These are phyloP conservation scores for Macrophomina phaseolina DNA, from an alignment of 2,329 filamentous ascomycete genomes.

Conservation along the genomic window DNA sequence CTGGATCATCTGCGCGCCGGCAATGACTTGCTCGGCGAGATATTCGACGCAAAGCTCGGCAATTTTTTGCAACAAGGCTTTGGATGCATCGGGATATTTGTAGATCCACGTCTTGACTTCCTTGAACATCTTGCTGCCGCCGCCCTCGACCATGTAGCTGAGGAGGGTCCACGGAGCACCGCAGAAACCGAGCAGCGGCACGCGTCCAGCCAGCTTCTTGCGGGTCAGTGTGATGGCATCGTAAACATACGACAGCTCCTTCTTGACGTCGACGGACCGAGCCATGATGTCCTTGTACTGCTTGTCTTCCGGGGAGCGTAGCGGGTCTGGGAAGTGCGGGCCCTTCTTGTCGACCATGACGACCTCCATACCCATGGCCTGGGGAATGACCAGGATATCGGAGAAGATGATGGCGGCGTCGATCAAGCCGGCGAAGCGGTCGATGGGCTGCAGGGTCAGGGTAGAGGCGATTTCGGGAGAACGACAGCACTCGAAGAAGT, in stretches of 20 bases:
- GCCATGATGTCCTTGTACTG: conserved; percentile 82
- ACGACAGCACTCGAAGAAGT: conserved; percentile 98
- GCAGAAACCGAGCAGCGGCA: conserved; percentile 95
- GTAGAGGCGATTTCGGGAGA: conserved; percentile 91
- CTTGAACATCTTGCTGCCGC: conserved; percentile 92
- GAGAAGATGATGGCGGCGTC: conserved; percentile 99
- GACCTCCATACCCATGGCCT: conserved; percentile 98
- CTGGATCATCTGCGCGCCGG: conserved; percentile 92
- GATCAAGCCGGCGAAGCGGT: conserved; percentile 86
- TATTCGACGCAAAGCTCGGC: conserved; percentile 94
- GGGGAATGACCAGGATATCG: conserved; percentile 95
- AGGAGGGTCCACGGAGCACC: conserved; percentile 96
- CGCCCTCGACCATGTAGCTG: conserved; percentile 99
- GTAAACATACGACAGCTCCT: conserved; percentile 92
- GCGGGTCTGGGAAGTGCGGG: conserved; percentile 87
- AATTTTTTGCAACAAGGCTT: conserved; percentile 86
- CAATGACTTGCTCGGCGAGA: conserved; percentile 86
- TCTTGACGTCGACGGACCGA: conserved; percentile 80
- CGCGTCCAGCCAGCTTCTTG: conserved; percentile 83
- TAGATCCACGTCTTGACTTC: conserved; percentile 98
- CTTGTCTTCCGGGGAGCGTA: conserved; percentile 77
- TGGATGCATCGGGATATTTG: conserved; percentile 80
- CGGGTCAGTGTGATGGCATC: conserved; percentile 91
- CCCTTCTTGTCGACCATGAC: conserved; percentile 99
- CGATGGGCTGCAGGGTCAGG: conserved; percentile 91